Percentiles rank a stretch among this genome's conserved stretches.
Conservation (phyloP, 2,329 filamentous ascomycete species). For the Botrytis fragariae region DNA sequence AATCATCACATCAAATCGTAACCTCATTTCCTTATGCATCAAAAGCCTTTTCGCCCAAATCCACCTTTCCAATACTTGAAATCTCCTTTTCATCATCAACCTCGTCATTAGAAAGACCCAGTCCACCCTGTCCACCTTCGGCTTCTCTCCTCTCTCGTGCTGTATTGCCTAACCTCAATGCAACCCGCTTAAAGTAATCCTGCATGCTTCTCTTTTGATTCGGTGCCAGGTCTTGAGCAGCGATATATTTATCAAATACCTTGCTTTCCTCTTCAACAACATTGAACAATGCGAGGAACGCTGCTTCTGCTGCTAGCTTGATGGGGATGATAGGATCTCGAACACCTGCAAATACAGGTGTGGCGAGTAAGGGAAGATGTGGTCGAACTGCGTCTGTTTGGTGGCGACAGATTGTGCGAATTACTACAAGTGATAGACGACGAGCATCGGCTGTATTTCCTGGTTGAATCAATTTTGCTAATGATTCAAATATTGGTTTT, state of each 20-base stretch:
- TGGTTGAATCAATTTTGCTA: conserved; percentile 73
- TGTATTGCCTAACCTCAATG: conserved; percentile 78
- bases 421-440: conserved; percentile 79
- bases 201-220: conserved; percentile 84
- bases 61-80: conserved; percentile 90
- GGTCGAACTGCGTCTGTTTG: conserved; percentile 79
- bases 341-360: conserved; percentile 83
- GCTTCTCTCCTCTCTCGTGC: conserved; percentile 87
- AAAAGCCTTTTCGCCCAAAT: conserved; percentile 60
- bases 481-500: conserved; percentile 75
- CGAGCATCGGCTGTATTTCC: conserved; percentile 79
- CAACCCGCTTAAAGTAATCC: conserved; percentile 96
- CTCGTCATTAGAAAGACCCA: conserved; percentile 88
- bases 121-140: conserved; percentile 80
- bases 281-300: conserved; percentile 86
- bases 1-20: conserved; percentile 2
- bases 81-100: conserved; percentile 92
- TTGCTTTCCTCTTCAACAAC: conserved; percentile 83
- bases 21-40: conserved; percentile 31
- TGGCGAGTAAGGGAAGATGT: conserved; percentile 75
- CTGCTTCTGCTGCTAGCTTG: conserved; percentile 91
- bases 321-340: conserved; percentile 91
- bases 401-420: conserved; percentile 78
- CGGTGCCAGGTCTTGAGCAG: conserved; percentile 63
- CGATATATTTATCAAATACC: conserved; percentile 90